Evolutionary conservation across 2,329 filamentous ascomycete species (phyloP), one percentile per base, ranked within the genome.

Genomic region (Escovopsis sp.): DNA sequence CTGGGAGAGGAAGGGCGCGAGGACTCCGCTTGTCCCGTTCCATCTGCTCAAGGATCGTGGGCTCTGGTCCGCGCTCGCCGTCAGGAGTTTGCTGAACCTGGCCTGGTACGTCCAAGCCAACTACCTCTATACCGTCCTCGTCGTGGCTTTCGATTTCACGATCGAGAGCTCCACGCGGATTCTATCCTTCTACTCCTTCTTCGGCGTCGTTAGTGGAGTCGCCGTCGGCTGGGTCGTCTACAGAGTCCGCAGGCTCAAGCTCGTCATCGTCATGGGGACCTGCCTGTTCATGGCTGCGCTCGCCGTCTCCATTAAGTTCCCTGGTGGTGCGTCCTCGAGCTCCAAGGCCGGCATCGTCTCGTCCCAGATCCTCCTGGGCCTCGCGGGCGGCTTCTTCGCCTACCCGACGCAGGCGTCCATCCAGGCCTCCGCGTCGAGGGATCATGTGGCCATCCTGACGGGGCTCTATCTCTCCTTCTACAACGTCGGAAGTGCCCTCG

Each of bases 31-130:
- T 50, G 55, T 78, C 1, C 75, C 75, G 0, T 77, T 78, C 53
- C 55, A 69, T 49, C 62, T 79, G 0, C 59, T 80, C 19, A 68
- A 65, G 45, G 73, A 80, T 45, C 69, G 76, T n/a, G 69, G 68
- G 0, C 72, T 80, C 1, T 80, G 74, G 73, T 72, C 68, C 2
- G 70, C 75, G 0, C 56, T 80, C 9, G 73, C 70, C 0, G 72
- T 80, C 36, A 66, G 65, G 3, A 58, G 60, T 43, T 52, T 69
- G 43, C 59, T 73, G 37, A 72, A 68, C 52, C 65, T 70, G 45
- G 61, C 67, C 3, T 79, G 72, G 73, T 69, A 66, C 40, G 62
- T 74, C 18, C 75, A 79, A 52, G 72, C 68, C 33, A 72, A 77
- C 50, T 79, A 72, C 49, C 59, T 80, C 0, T 79, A 70, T 52